Base-by-base conservation (phyloP, 345 rosid species). In the Excoecaria agallocha region DNA sequence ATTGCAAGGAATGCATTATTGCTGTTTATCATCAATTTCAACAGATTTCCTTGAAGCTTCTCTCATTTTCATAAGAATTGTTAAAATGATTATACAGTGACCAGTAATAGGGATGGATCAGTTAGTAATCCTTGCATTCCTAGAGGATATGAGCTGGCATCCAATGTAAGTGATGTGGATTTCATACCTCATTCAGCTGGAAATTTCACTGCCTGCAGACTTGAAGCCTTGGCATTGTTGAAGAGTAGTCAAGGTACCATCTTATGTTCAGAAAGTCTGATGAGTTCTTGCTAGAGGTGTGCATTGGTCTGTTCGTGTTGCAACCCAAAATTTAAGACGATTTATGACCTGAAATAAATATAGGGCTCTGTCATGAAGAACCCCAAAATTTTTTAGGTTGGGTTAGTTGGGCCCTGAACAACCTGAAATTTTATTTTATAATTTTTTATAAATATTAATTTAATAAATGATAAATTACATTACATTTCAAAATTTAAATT, bases 171-270 rank as follows among this genome's bases (percentile, higher is more conserved):
- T 54, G 78, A 70, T 70, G 22, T 49, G 24, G 68, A 73, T 75
- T 43, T 70, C 43, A 15, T 48, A 46, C 64, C 82, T 49, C 51
- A 70, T 79, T 57, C 84, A 58, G 70, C 82, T 75, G 88, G 88
- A 52, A 83, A 85, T 82, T 81, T 79, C 68, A 72, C 86, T 19
- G 80, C 79, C n/a, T 85, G 88, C 77, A 81, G 79, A 79, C 75
- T 50, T 63, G 83, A 77, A 69, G 83, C 83, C 72, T 66, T 72
- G 63, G 74, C 79, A 61, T 70, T 81, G 78, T 83, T 83, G 74
- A 77, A 72, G 73, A 74, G 74, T 37, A 77, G 60, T 70, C 66
- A 76, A 72, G 88, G 88, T 85, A 75, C 46, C 49, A 45, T 30
- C 39, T 46, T 54, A 30, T 60, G 49, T 54, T 41, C 46, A 15